Evolutionary conservation across 2,329 filamentous ascomycete species (phyloP).

Genomic region (Diaporthe sp.): DNA sequence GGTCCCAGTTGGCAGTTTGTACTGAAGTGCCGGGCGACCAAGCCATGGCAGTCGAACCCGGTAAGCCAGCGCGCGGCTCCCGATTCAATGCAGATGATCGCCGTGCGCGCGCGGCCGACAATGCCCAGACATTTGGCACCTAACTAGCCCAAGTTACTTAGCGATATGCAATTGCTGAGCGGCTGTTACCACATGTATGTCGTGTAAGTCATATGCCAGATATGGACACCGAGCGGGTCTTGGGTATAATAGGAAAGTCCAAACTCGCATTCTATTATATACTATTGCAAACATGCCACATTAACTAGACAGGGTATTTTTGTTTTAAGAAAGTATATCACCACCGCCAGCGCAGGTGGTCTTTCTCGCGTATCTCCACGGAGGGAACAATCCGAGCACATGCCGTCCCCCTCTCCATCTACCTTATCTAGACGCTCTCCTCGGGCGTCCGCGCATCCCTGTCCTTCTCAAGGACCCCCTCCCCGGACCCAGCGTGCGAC

Average conservation of each 20-base stretch:
- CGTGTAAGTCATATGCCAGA: not conserved
- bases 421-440: slow-evolving; percentile 23
- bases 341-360: not conserved
- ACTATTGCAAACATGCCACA: not conserved
- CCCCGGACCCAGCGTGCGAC: not conserved
- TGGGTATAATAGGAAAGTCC: not conserved
- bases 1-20: not conserved
- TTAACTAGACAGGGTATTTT: slow-evolving; percentile 10
- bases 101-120: not conserved
- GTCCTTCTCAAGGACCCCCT: slow-evolving; percentile 29
- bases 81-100: not conserved
- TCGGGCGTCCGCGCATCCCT: slow-evolving; percentile 12
- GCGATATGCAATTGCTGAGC: not conserved
- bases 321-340: not conserved
- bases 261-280: slow-evolving; percentile 19
- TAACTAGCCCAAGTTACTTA: not conserved
- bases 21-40: not conserved
- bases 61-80: not conserved
- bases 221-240: not conserved
- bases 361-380: not conserved
- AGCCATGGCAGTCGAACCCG: not conserved
- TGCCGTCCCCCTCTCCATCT: too few species aligned
- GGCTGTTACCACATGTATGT: not conserved
- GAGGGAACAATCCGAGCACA: not conserved
- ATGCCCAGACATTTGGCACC: not conserved